Evolutionary conservation across 768 basidiomycete species (phyloP), one percentile per base, ranked within the genome.

Genomic region (Boletus subcaerulescens): DNA sequence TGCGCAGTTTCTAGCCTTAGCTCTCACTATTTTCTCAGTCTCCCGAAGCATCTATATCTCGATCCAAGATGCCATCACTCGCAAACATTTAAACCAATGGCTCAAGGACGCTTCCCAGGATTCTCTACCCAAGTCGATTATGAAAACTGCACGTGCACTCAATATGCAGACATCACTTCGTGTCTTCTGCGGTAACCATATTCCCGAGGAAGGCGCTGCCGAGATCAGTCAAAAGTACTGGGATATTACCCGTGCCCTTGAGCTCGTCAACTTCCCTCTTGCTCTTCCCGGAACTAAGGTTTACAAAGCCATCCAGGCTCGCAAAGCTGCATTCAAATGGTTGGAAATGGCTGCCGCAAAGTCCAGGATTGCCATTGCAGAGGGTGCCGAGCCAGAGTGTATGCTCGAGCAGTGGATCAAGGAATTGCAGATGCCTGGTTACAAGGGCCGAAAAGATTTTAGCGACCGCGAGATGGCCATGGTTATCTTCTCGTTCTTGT

Each of bases 241-340:
- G 96, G 78, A 80, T 55, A 97, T 99, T 73, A 98, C 97, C 8
- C 77, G 84, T 62, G 92, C 97, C 3, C 87, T 99, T 40, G 93
- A 99, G 70, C 88, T 99, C 51, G 97, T 99, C 78, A 99, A 99
- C 78, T 98, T 99, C 77, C 97, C 97, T 15, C 74, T 98, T 57
- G 86, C 96, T 15, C 65, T 97, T 36, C 97, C 97, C 18, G 97
- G 97, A 29, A 98, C 97, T 38, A 98, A 98, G 69, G 85, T 98
- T 51, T 98, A 89, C 74, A 89, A 85, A 61, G 97, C 96, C 3
- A 87, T 93, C 60, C 86, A 94, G 71, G 89, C 93, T 2, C 86
- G 95, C 68, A 97, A 96, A 69, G 76, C 79, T 43, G 91, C 93
- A 17, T 80, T 93, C 75, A 76, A 80, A 59, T 89, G 87, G 84